Base-by-base conservation (phyloP, 208 protist genomes). In the Acanthamoeba royreba region DNA sequence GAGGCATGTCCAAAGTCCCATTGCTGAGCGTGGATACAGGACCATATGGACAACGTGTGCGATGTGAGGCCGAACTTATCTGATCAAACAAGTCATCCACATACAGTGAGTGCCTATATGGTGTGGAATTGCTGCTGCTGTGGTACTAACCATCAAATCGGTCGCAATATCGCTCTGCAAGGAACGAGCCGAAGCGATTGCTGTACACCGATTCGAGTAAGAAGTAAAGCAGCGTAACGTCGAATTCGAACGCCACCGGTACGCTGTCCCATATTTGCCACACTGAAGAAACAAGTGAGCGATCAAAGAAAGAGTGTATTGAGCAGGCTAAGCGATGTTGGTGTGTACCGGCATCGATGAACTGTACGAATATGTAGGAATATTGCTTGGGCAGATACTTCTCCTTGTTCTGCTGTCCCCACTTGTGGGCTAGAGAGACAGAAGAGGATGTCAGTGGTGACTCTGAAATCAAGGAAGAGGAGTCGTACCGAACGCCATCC, bases 401-500 rank as follows among this genome's bases (percentile, higher is more conserved):
- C 17, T 81, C 55, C 61, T 81, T 92, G 31, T 92, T 28, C 43
- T 92, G 40, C 66, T 92, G 63, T 11, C 63, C 88, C 53, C 53
- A 92, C 9, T 79, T 92, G 66, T 83, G 66, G 11, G 15, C 88
- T 92, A 47, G 31, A 31, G 38, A 46, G 53, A 4, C 4, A 46
- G 77, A 49, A 33, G 9, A 17, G 15, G 33, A 38, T 17, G 28
- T 58, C n/a, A 55, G 38, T 5, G 45, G 69, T 46, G 45, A 81
- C 38, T n/a, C 79, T 11, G 17, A 25, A 13, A 58, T 25, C 17
- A n/a, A 55, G 28, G 49, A 8, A 53, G 81, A 38, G 49, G 47
- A 43, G 7, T 15, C 1, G 46, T 46, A 90, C 98, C 98, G 89
- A 98, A 97, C 19, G 94, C 94, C 81, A 94, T 95, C 92, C 98